A percentile compares a stretch with the other conserved stretches of the same genome.
These are phyloP conservation scores for Geum urbanum DNA, from an alignment of 306 rosid genomes.

Conservation along the genomic window DNA sequence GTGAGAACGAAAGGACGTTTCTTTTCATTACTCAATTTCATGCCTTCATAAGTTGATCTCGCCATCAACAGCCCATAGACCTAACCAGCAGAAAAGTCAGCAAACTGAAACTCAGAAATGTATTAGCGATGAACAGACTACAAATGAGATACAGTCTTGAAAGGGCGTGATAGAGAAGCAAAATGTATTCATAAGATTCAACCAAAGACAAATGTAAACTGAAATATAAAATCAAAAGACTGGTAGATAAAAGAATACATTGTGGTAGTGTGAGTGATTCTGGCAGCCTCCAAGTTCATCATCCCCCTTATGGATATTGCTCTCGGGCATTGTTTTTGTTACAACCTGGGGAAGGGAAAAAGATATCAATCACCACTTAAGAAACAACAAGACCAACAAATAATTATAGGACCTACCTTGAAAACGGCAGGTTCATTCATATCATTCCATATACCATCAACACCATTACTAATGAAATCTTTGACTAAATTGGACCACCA, in stretches of 20 bases:
- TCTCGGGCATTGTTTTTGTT: slow-evolving; percentile 89
- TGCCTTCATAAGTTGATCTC: slow-evolving; percentile 87
- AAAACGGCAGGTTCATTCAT: slow-evolving; percentile 93
- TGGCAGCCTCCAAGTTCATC: slow-evolving; percentile 84
- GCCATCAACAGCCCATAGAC: slow-evolving; percentile 91
- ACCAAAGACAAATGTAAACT: slow-evolving; percentile 1
- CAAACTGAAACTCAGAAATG: slow-evolving; percentile 17
- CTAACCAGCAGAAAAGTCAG: slow-evolving; percentile 38
- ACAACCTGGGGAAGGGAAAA: slow-evolving; percentile 39
- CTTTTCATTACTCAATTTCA: slow-evolving; percentile 61
- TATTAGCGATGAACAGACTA: not conserved
- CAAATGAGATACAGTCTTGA: slow-evolving; percentile 4
- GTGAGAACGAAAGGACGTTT: slow-evolving; percentile 96
- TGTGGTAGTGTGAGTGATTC: slow-evolving; percentile 82
- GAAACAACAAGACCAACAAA: not conserved
- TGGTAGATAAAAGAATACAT: slow-evolving; percentile 47
- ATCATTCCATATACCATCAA: slow-evolving; percentile 98
- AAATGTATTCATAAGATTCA: not conserved
- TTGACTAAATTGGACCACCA: slow-evolving; percentile 93
- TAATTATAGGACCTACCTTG: slow-evolving; percentile 48
- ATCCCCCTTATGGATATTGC: slow-evolving; percentile 85
- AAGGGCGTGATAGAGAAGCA: slow-evolving; percentile 20
- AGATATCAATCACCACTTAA: not conserved
- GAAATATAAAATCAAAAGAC: slow-evolving; percentile 4
- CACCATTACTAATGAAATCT: slow-evolving; percentile 71